Base-by-base conservation (phyloP, 805 yeast genomes). In the Dipodascopsis uninucleata region DNA sequence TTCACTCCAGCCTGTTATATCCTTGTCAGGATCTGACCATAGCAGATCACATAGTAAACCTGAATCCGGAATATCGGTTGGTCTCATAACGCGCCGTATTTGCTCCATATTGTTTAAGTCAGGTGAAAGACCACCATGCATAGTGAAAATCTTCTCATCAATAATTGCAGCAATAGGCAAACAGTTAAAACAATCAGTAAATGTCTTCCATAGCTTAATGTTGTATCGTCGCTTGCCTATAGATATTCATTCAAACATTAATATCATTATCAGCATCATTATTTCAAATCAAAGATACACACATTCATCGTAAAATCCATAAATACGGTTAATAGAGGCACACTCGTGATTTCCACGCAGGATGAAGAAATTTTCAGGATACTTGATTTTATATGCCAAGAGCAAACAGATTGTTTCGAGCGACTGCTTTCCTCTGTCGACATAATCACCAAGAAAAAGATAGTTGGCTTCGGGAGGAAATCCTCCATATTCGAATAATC, bases 1-100 rank as follows among this genome's bases (percentile, higher is more conserved):
- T 71, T 93, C 98, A 59, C 94, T 83, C 98, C 98, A 90, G 16
- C 97, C 98, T 26, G 93, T 87, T 58, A 90, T 89, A 69, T 89
- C 97, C 70, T 93, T 90, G 69, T 90, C 97, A 21, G 98, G 98
- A 67, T 90, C 98, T 2, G 96, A 85, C 98, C 98, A 90, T 61
- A 90, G 77, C 67, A 90, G 76, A 69, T 90, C 98, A 74, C 97
- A 90, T 61, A 90, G 76, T 61, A 90, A 77, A 22, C 98, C 98
- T 50, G 88, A 95, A 68, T 90, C 98, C 44, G 98, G 98, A 59
- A 90, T 88, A 74, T 90, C 98, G 31, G 98, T 90, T 57, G 98
- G 98, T 72, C 98, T 83, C 97, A 89, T 90, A 53, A 90, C 95
- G 66, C 97, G 81, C 75, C 97, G 84, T 64, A 90, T 93, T 71